Base-by-base conservation (phyloP, 1,139 yeast genomes). In the Saccharomycopsis hybrid region DNA sequence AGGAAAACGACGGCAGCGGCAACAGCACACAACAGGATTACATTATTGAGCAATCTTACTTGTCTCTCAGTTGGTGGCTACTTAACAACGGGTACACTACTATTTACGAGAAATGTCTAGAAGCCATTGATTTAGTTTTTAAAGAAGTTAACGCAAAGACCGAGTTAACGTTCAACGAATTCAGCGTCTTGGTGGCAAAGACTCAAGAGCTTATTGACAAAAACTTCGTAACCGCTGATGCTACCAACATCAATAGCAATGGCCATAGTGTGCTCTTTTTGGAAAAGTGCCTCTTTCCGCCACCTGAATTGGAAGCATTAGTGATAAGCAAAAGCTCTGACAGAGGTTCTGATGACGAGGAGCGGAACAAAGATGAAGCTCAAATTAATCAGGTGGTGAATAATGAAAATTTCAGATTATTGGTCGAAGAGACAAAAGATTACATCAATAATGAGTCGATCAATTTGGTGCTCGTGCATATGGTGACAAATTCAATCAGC, bases 61-160 rank as follows among this genome's bases (percentile, higher is more conserved):
- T 92, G 53, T 85, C 95, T 1, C 77, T 88, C 56, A 82, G 90
- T 58, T 92, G 97, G 97, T 92, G 97, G 96, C 68, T 92, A 47
- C 72, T 92, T 52, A 89, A 92, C 65, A 78, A 81, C 57, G 97
- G 97, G 1, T 88, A 94, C 92, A 62, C 71, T 38, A 71, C 72
- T 46, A 68, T 85, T 48, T 74, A 78, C 46, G 70, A 73, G 45
- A 65, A 74, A 37, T 77, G 88, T 35, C 79, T 79, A 60, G 64
- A 66, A 1, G 71, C 78, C 3, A 94, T 90, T 2, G 70, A 69
- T 38, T 71, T 71, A 36, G 82, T 80, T 41, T 88, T 89, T 63
- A 77, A 73, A 29, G 70, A 70, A 25, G 70, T 86, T 39, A 81
- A 79, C 58, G 95, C 96, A 36, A 77, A 89, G 57, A 77, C 85